Evolutionary conservation across 73 alveolate genomes (phyloP).

Genomic region (Breviolum minutum): DNA sequence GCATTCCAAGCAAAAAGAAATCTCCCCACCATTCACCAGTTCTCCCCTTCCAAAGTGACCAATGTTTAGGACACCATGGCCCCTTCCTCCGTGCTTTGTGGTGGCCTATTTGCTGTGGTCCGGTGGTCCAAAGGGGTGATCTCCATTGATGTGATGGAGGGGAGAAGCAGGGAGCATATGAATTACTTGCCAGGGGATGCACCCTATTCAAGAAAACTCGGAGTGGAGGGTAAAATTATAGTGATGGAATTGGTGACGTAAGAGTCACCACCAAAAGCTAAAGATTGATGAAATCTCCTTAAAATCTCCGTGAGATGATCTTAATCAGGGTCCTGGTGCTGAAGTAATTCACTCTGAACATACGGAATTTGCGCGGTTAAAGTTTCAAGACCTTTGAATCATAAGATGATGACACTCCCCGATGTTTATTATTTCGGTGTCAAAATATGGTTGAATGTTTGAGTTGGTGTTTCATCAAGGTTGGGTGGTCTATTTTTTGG

Average conservation of each 20-base stretch:
- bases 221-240: background rate
- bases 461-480: too few species aligned
- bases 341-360: too few species aligned
- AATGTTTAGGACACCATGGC: constrained; percentile 60
- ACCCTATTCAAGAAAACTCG: background rate
- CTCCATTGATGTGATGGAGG: background rate
- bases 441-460: too few species aligned
- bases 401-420: too few species aligned
- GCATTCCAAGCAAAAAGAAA: too few species aligned
- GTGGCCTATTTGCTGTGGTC: constrained; percentile 94
- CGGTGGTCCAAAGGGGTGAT: background rate
- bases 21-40: too few species aligned
- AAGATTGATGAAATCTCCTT: background rate
- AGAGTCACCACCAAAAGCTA: background rate
- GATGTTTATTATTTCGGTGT: too few species aligned
- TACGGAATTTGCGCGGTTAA: too few species aligned
- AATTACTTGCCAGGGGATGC: background rate
- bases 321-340: too few species aligned
- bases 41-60: too few species aligned
- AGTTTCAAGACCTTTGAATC: too few species aligned
- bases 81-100: constrained; percentile 55
- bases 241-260: background rate
- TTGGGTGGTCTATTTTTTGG: too few species aligned
- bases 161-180: background rate
- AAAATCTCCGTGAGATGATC: background rate